These are phyloP conservation scores for Nitzschia sp. DNA, from an alignment of 108 stramenopile genomes.

Conservation along the genomic window DNA sequence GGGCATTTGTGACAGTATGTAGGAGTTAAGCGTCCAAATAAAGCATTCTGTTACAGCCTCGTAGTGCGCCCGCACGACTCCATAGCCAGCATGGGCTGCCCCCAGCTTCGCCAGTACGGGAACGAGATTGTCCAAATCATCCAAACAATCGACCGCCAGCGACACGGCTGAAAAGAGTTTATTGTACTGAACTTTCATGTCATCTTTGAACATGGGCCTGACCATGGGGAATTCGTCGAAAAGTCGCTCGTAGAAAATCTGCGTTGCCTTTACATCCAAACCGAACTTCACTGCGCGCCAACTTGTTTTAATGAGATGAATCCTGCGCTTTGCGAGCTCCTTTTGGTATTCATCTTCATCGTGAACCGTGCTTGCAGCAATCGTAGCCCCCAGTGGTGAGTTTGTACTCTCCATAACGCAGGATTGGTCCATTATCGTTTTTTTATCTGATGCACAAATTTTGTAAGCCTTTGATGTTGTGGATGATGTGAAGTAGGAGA, in stretches of 20 bases:
- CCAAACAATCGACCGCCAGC: background rate
- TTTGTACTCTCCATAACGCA: background rate
- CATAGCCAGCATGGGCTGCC: conserved; percentile 1
- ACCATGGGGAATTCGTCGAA: conserved; percentile 12
- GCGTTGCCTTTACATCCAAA: conserved; percentile 1
- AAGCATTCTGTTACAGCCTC: conserved; percentile 19
- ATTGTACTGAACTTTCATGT: conserved; percentile 8
- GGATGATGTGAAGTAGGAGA: no score
- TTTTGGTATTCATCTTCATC: background rate
- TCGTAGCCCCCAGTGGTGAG: background rate
- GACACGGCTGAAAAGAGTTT: conserved; percentile 7
- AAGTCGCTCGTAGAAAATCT: conserved; percentile 6
- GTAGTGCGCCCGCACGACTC: conserved; percentile 11
- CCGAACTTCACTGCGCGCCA: conserved; percentile 8
- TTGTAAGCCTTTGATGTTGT: no score
- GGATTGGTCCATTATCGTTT: no score
- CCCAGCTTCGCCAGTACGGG: conserved; percentile 13
- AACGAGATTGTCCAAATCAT: conserved; percentile 4
- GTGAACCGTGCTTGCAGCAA: no score
- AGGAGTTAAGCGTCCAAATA: conserved; percentile 5
- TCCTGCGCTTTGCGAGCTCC: background rate
- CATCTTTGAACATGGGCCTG: conserved; percentile 3
- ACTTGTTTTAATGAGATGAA: background rate
- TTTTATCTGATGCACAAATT: no score
- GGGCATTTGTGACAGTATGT: conserved; percentile 12